Evolutionary conservation across 495 filamentous ascomycete genomes (phyloP), one percentile per base, ranked within the genome.

Genomic region (Pyrenopolyporus hunteri): DNA sequence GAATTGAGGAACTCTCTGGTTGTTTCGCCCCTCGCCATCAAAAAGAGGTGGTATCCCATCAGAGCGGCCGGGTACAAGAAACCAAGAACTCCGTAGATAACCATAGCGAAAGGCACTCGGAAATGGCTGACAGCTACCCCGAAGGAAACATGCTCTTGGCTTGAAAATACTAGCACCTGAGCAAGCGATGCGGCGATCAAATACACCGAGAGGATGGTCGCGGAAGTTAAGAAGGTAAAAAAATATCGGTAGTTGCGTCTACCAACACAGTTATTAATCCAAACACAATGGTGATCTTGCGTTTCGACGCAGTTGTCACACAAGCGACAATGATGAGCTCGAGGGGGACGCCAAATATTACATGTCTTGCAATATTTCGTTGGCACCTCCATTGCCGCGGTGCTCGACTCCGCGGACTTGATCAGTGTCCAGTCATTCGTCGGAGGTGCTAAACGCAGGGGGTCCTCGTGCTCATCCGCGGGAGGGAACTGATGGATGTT

Each of bases 181-280:
- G 87, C 85, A 20, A 96, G 79, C 39, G 83, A 89, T 6, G 89
- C 86, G 13, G 83, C 90, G 19, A 90, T 76, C 40, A 97, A 79
- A 66, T 88, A 93, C 13, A 93, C 67, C 0, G 85, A 84, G 1
- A 97, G 79, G n/a, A 97, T 55, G 1, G 90, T 91, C 9, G 81
- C 85, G 14, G 85, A 82, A 63, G 80, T 83, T 60, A 98, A 83
- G 74, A 97, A 98, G 14, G 88, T 83, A 67, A 97, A 96, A 74
- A 98, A 98, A 67, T 94, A 98, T 44, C 95, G 92, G 73, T 98
- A 98, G 73, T 98, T 98, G 50, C 94, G 90, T 28, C 95, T 89
- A 4, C 94, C 94, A 37, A 98, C 89, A 73, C 94, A 98, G 72
- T 98, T 98, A 76, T 98, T 98, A 45, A 98, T 85, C 95, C 95